Base-by-base conservation (phyloP, 129 eudicot genomes). In the Erigeron canadensis region DNA sequence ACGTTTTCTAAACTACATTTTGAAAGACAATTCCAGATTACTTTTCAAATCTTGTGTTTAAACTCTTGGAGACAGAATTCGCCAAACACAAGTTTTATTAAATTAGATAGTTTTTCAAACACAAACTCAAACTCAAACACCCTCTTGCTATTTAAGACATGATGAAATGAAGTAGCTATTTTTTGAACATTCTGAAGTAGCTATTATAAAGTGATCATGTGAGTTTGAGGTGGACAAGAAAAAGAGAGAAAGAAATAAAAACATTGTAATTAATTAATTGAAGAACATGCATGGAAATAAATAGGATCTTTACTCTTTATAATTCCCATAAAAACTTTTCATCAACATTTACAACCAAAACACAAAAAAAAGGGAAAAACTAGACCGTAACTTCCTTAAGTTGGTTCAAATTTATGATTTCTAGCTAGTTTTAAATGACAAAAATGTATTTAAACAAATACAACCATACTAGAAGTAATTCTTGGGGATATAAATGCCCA, bases 241-340 rank as follows among this genome's bases (percentile, higher is more conserved):
- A 45, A 45, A 45, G 23, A 18, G 47, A 44, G 5, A 41, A 5
- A 15, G 41, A 58, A 45, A 46, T 8, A 45, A 6, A 13, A 51
- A 10, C 19, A 53, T 21, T 28, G 34, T 28, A 28, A 28, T 28
- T 28, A 70, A 53, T 53, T 69, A 54, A 69, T 15, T 69, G 10
- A 34, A 53, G 74, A 69, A 69, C 74, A 53, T 69, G 74, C 63
- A 53, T 67, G 58, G 45, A 67, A 47, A 67, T 47, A 67, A 45
- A 46, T 45, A 47, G 71, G 58, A 67, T 46, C 0, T 10, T 65
- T 65, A 42, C 54, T 65, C 54, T 45, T 66, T 45, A 42, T 22
- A 47, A 34, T 48, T 67, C 60, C 72, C 47, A 47, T 67, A 50
- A 67, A 19, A 28, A 16, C 10, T 56, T 53, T 43, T 18, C 75